phyloP scores from a whole-genome alignment of 2,329 filamentous ascomycete species.

The Zymoseptoria ardabiliae region DNA sequence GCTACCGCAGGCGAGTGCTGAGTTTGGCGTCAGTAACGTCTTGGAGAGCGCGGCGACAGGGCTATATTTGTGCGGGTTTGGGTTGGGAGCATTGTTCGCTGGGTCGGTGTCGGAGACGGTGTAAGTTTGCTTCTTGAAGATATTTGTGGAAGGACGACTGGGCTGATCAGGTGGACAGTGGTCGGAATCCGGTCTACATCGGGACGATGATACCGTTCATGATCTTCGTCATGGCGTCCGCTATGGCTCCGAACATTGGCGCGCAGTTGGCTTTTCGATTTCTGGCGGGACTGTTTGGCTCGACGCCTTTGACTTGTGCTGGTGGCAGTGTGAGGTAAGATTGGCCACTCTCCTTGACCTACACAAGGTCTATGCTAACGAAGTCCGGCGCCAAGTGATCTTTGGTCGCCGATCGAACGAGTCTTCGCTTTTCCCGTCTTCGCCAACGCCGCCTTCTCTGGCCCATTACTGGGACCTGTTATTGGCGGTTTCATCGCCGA shows the following conservation, averaged over 20 bases:
- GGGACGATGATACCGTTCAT: constrained; percentile 41
- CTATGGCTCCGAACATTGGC: constrained; percentile 40
- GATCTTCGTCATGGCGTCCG: constrained; percentile 44
- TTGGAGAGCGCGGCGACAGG: constrained; percentile 46
- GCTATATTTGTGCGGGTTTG: constrained; percentile 36
- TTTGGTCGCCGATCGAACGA: constrained; percentile 15
- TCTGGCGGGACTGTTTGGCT: constrained; percentile 43
- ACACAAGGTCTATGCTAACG: not conserved
- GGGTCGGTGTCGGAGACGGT: constrained; percentile 44
- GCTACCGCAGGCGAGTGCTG: constrained; percentile 37
- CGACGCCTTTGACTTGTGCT: constrained; percentile 40
- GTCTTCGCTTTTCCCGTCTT: constrained; percentile 46
- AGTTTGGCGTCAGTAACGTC: constrained; percentile 45
- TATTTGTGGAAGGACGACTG: not conserved
- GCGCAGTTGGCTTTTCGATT: constrained; percentile 45
- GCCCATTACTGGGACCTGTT: constrained; percentile 38
- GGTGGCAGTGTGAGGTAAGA: constrained; percentile 35
- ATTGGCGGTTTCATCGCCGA: constrained; percentile 41
- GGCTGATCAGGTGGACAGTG: not conserved
- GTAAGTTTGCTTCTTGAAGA: not conserved
- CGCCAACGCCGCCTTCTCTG: constrained; percentile 38
- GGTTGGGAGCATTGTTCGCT: constrained; percentile 41
- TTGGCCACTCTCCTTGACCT: constrained; percentile 6
- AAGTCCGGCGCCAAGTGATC: not conserved
- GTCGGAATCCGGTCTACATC: constrained; percentile 43